Evolutionary conservation across 345 rosid species (phyloP), one percentile per base, ranked within the genome.

Genomic region (Fremontodendron californicum): DNA sequence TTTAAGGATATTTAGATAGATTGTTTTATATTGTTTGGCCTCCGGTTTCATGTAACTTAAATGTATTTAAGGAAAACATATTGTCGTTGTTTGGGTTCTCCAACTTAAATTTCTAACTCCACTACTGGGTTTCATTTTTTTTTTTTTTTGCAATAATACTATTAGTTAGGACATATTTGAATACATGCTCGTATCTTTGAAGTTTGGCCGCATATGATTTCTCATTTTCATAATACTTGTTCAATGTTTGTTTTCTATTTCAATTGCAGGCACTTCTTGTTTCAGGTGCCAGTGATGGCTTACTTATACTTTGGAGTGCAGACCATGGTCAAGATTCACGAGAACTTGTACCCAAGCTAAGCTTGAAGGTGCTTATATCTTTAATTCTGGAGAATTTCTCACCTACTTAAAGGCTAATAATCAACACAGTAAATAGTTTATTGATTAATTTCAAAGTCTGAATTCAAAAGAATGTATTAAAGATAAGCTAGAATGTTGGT

Each of bases 261-360:
- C 71, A 72, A 63, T 81, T 87, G 86, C 81, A 95, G 99, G 96
- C 94, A 40, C 96, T 93, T 82, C 98, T 96, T 84, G 97, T 92
- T 84, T 96, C 99, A 18, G 98, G 98, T 80, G 99, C 92, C 39
- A 89, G 92, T 86, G 99, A 96, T 84, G 99, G 99, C 55, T 87
- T 92, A 74, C 98, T 96, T 81, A 85, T 93, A 58, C 88, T 93
- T 60, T 96, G 99, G 99, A 96, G 94, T 81, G 97, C 98, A 18
- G 99, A 96, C 87, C 93, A 93, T 75, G 84, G 96, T 76, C 92
- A 89, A 81, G 99, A 93, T 87, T 91, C 99, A 49, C 89, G 92
- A 78, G 99, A 96, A 81, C 97, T 96, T 85, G 99, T 96, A 71
- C 98, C 99, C 72, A 96, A 96, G 84, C 91, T 93, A 73, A 96